Evolutionary conservation across 495 filamentous ascomycete species (phyloP), one percentile per base, ranked within the genome.

Genomic region (Neurospora cerealis): DNA sequence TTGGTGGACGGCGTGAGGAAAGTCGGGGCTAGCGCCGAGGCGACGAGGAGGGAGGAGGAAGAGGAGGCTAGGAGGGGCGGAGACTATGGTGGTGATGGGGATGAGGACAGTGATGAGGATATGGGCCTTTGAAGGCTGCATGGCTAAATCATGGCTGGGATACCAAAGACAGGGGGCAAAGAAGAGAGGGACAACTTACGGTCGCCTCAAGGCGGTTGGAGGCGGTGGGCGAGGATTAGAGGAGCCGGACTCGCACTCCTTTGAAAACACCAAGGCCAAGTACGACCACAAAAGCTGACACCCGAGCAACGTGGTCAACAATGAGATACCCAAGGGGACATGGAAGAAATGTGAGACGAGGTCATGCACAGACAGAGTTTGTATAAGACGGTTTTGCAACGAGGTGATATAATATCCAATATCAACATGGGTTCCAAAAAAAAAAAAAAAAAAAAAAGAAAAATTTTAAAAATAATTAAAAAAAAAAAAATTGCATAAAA

Each of bases 1-100:
- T 93, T 97, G 10, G 90, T 98, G 75, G 95, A 99, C 83, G 92
- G 91, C 37, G 86, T 98, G 75, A 87, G 95, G 86, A 88, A 84
- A 79, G 80, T 92, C 42, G 90, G 89, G 5, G 85, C 84, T 13
- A 86, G 85, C 54, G 85, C 83, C 36, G 90, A 92, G 82, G 84
- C 83, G 72, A 83, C 80, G 54, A 85, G 89, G 73, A 78, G 87
- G 66, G 85, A 89, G 75, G 81, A 84, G 74, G 90, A 90, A 73
- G 86, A 85, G 70, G 84, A 87, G 80, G 72, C 78, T 1, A 80
- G 76, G 1, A 81, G 76, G 5, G 80, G 74, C 3, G 79, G 74
- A 9, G 82, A 75, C 7, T 81, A 77, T 17, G 84, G 82, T 44
- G 85, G 84, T 11, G 81, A 79, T 62, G 82, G 77, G n/a, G 84